A percentile compares a stretch with the other conserved stretches of the same genome.
Evolutionary conservation across 2,329 filamentous ascomycete species (phyloP).

Genomic region (Calonectria pauciramosa): DNA sequence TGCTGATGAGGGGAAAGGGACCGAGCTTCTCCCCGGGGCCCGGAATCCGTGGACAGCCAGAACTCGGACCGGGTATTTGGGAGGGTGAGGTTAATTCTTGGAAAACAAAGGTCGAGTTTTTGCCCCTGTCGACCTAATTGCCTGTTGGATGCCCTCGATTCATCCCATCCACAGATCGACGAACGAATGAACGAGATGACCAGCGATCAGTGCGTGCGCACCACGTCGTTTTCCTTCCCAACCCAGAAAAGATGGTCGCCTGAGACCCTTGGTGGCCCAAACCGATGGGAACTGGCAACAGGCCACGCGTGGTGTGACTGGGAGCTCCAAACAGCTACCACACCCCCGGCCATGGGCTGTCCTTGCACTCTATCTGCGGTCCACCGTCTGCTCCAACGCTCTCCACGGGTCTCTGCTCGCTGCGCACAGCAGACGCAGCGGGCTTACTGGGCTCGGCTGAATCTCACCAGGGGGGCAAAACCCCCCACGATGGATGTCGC

Average conservation of each 20-base stretch:
- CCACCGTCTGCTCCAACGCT: slow-evolving; percentile 35
- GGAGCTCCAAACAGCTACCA: slow-evolving; percentile 40
- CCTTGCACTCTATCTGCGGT: slow-evolving; percentile 28
- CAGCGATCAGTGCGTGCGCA: slow-evolving; percentile 40
- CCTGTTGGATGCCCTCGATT: slow-evolving; percentile 28
- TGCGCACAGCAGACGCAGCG: not conserved
- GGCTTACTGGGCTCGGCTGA: slow-evolving; percentile 17
- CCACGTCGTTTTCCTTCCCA: slow-evolving; percentile 35
- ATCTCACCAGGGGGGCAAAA: slow-evolving; percentile 37
- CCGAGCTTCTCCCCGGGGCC: slow-evolving; percentile 2
- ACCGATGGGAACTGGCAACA: slow-evolving; percentile 44
- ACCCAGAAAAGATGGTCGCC: slow-evolving; percentile 41
- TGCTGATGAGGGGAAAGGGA: slow-evolving; percentile 14
- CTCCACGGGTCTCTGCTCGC: slow-evolving; percentile 29
- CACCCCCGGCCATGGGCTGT: slow-evolving; percentile 41
- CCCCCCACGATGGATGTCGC: slow-evolving; percentile 27
- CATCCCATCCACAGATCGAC: slow-evolving; percentile 38
- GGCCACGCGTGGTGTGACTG: slow-evolving; percentile 47
- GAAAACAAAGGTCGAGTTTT: slow-evolving; percentile 29
- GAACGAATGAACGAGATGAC: slow-evolving; percentile 40
- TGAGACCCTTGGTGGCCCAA: slow-evolving; percentile 40
- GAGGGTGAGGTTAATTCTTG: slow-evolving; percentile 22
- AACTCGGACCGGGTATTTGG: slow-evolving; percentile 1
- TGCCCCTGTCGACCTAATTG: slow-evolving; percentile 35
- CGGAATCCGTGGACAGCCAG: slow-evolving; percentile 1